Evolutionary conservation across 805 yeast species (phyloP), one percentile per base, ranked within the genome.

Genomic region (Candida caryicola): DNA sequence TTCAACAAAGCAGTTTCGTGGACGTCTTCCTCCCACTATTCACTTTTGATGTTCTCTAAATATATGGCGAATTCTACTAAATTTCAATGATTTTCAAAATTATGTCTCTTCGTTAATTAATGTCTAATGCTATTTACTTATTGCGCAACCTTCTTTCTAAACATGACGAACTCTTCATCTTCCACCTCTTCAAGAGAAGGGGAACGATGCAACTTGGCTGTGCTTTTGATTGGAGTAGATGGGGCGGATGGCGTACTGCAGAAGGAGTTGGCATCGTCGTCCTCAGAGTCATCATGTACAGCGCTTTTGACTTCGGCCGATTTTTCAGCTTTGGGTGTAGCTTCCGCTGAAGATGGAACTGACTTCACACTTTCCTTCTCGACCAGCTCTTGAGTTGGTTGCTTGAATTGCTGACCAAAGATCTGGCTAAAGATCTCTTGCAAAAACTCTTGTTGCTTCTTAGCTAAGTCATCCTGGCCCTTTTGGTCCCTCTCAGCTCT

Each of bases 141-240:
- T 10, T 51, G 42, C 14, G 62, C 65, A 39, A 64, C 63, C 43
- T 58, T 66, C 49, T 66, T 68, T 37, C 66, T 61, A 40, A 66
- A 58, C 57, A 64, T 51, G 8, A 67, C 67, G 45, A 62, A 66
- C 39, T 56, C 60, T 31, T 56, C 60, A 34, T 56, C 61, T 25
- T 55, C 60, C 2, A 54, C 57, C 23, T 54, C 59, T 28, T 55
- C 59, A 30, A 56, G 17, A 0, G 63, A 56, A 4, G 68, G 67
- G 33, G 49, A 56, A 30, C 45, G 57, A 21, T 50, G 57, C 14
- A 60, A 46, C 15, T 44, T 41, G 13, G 19, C 17, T 3, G 28
- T 21, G 10, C 19, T 27, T 16, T 28, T 25, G 12, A 29, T 34
- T 16, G 39, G 41, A 13, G 39, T 33, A 5, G 36, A 21, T 3